Evolutionary conservation across 164 flowering plant genomes (phyloP).

Genomic region (Dillenia turbinata): DNA sequence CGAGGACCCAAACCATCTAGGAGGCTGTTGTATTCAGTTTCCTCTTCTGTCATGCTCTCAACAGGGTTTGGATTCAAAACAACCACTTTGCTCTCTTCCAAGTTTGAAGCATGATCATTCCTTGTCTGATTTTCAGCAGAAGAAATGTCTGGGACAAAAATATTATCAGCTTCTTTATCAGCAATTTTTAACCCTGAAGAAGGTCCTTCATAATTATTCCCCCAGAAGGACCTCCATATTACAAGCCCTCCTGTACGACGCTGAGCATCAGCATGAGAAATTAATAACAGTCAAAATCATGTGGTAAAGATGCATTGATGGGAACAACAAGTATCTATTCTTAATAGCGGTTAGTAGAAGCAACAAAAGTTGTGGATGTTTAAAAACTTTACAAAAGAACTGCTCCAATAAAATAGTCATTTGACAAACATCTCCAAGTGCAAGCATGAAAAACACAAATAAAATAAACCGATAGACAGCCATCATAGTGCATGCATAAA

Average conservation of each 20-base stretch:
- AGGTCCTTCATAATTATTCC: slow-evolving; percentile 75
- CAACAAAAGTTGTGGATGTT: no score
- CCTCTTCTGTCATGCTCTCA: slow-evolving; percentile 66
- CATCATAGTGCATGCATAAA: no score
- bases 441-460: no score
- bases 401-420: no score
- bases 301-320: no score
- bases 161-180: slow-evolving; percentile 27
- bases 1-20: slow-evolving; percentile 95
- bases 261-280: slow-evolving; percentile 45
- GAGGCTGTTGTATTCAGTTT: slow-evolving; percentile 62
- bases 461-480: no score
- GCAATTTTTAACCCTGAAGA: slow-evolving; percentile 29
- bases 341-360: no score
- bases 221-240: slow-evolving; percentile 84
- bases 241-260: slow-evolving; percentile 93
- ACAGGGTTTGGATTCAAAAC: slow-evolving; percentile 11
- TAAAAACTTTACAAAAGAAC: no score
- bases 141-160: slow-evolving; percentile 73
- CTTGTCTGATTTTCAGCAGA: slow-evolving; percentile 22
- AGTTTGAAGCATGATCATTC: slow-evolving; percentile 13
- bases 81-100: slow-evolving; percentile 24
- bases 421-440: no score
- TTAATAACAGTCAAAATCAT: slow-evolving; percentile 5
- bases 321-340: no score